Evolutionary conservation across 2,329 filamentous ascomycete genomes (phyloP), one percentile per base, ranked within the genome.

Genomic region (Grosmannia huntii): DNA sequence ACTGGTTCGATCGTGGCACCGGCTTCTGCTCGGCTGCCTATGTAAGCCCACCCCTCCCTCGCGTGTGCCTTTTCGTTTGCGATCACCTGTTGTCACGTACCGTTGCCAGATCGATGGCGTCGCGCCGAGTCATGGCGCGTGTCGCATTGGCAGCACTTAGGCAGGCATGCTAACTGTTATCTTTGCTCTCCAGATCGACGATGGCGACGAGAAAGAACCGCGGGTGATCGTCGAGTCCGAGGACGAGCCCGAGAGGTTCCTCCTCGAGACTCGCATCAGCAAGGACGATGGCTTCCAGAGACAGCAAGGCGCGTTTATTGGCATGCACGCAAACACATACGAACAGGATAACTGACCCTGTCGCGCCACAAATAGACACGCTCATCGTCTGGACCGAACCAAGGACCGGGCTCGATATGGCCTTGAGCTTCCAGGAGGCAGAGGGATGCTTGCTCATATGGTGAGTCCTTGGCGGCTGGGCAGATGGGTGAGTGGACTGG

Each of bases 281-380:
- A 95, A 90, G 71, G 91, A 96, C 68, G 92, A 97, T 81, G 88
- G 89, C 60, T 97, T 97, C 69, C 91, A 97, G 74, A 96, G 96
- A 73, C 94, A 99, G 72, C 92, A 97, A 86, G 90, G 90, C 86
- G 81, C 28, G 41, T 46, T 14, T 14, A 14, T 16, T 19, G 5
- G 25, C 48, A 50, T 9, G 7, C 16, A 7, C 41, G 14, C 19
- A 21, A 2, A 19, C 41, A 44, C 19, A 44, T 2, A 44, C 41
- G 21, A 2, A 23, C 21, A 36, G 56, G 36, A 21, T n/a, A 46
- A 56, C 41, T 44, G 41, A 33, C 31, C 41, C 16, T 44, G 50
- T n/a, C 58, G 21, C 44, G 31, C 31, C 11, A 33, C 31, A 33
- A 57, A 49, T 71, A 95, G 92, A 97, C 71, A 99, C 94, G 4